Base-by-base conservation (phyloP, 148 eudicot genomes). In the Arbutus unedo region DNA sequence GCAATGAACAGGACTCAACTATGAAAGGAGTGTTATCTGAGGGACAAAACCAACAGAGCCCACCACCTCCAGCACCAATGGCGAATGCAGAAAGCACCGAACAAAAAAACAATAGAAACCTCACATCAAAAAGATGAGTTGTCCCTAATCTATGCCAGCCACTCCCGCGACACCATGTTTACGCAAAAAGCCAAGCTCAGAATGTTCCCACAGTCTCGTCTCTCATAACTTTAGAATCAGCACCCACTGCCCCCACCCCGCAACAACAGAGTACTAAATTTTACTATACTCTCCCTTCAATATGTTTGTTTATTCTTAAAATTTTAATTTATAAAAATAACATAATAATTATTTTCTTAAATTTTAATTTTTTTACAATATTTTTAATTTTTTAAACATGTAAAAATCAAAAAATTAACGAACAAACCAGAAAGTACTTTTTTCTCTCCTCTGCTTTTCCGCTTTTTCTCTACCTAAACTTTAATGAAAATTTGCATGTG, bases 121-220 rank as follows among this genome's bases (percentile, higher is more conserved):
- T 54, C 76, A 51, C 73, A 87, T 11, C 57, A 85, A 84, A 88
- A 83, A 86, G 84, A 90, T 93, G 92, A 89, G 88, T 84, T 90
- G 91, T 89, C 88, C 31, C 82, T 84, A 68, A 85, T 83, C 86
- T 91, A 87, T 92, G 95, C 85, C 88, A 89, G 91, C 92, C 94
- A 93, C 90, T 88, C 81, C 54, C 83, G 87, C 86, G 84, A 90
- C 89, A 89, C 89, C 80, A 76, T 90, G 86, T 87, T 81, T 80
- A 85, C 92, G 84, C 90, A 82, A 91, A 91, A 92, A 81, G 91
- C 86, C 89, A 88, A 83, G 77, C 84, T 83, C 89, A 83, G 86
- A 91, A 87, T 89, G 93, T 86, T 86, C 83, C 82, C 85, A 74
- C 47, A 74, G 50, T 71, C 49, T 55, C 47, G 14, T 19, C 77